These are phyloP conservation scores for Taxillus chinensis DNA, from an alignment of 164 flowering plant genomes.

Conservation along the genomic window DNA sequence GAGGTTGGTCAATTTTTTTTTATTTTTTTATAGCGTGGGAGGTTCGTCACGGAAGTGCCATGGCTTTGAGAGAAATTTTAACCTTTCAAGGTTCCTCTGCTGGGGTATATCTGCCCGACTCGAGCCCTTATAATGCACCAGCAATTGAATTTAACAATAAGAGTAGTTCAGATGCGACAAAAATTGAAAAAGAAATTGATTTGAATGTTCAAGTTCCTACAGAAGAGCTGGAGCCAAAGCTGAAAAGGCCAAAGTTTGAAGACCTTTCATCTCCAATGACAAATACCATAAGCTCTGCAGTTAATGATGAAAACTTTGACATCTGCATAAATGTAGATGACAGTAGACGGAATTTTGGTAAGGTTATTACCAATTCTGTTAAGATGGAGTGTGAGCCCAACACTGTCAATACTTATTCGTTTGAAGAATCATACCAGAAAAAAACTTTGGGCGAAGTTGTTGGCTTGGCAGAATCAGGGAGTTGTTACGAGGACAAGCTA, in stretches of 20 bases:
- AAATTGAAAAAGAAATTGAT: slow-evolving; percentile 68
- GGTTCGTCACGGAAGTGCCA: slow-evolving; percentile 93
- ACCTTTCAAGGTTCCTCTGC: slow-evolving; percentile 85
- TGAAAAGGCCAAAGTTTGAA: slow-evolving; percentile 59
- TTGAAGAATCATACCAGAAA: slow-evolving; percentile 9
- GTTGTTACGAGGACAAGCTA: slow-evolving; percentile 16
- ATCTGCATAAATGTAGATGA: slow-evolving; percentile 28
- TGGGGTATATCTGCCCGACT: slow-evolving; percentile 53
- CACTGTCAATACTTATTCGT: slow-evolving; percentile 12
- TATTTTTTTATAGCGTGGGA: slow-evolving; percentile 69
- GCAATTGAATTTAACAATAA: slow-evolving; percentile 21
- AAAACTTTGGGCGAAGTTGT: slow-evolving; percentile 7
- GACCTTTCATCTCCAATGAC: slow-evolving; percentile 14
- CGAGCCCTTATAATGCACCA: slow-evolving; percentile 23
- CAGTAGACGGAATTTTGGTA: slow-evolving; percentile 22
- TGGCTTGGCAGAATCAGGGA: slow-evolving; percentile 17
- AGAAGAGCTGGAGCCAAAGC: slow-evolving; percentile 43
- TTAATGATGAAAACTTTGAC: slow-evolving; percentile 15
- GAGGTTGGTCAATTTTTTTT: neutral
- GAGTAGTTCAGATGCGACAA: slow-evolving; percentile 13
- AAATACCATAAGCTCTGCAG: slow-evolving; percentile 11
- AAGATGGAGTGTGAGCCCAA: slow-evolving; percentile 38
- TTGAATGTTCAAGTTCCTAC: slow-evolving; percentile 46
- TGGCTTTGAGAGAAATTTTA: slow-evolving; percentile 93
- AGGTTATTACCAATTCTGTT: slow-evolving; percentile 21